Base-by-base conservation (phyloP, 2,329 filamentous ascomycete species). In the Cercospora sp. region DNA sequence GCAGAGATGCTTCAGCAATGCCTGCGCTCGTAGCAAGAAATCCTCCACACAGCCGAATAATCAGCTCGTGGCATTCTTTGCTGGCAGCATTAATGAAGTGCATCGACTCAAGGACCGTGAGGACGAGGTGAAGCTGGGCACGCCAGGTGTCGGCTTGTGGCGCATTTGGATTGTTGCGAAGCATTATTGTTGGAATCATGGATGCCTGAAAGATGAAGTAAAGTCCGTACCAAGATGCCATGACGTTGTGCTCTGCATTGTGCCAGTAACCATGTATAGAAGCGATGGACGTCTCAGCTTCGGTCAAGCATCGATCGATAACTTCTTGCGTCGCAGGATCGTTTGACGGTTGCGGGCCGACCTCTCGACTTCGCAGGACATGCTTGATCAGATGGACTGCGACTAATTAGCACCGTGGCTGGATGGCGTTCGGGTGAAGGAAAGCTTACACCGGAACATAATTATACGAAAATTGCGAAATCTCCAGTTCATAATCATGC, bases 131-230 rank as follows among this genome's bases (percentile, higher is more conserved):
- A 45, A 84, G 79, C 66, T 84, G 82, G 1, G 74, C 69, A 8
- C 80, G 77, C 82, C 82, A 84, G 64, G 78, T 78, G 1, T 73
- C 48, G 7, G 80, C 80, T 9, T 78, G 70, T 2, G 75, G 65
- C 1, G 81, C 79, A 6, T 72, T 70, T 0, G 82, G 81, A 5
- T 81, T 75, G 63, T 82, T 83, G 5, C 82, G 80, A 2, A 84
- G 77, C 65, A 82, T 84, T 10, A 84, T 80, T 57, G 79, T 81
- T 1, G 83, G 83, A 9, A 85, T 84, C 16, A 85, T 74, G 2
- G 80, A 81, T 0, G 83, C 82, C 65, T 85, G 83, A 64, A 85
- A 85, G 5, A 84, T 76, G 66, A 84, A 84, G 70, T 83, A 84
- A 45, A 82, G 80, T 1, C 77, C 79, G 67, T 84, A 84, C 82